Conservation (phyloP, 2,329 filamentous ascomycete species). For the Lasiodiplodia citricola region DNA sequence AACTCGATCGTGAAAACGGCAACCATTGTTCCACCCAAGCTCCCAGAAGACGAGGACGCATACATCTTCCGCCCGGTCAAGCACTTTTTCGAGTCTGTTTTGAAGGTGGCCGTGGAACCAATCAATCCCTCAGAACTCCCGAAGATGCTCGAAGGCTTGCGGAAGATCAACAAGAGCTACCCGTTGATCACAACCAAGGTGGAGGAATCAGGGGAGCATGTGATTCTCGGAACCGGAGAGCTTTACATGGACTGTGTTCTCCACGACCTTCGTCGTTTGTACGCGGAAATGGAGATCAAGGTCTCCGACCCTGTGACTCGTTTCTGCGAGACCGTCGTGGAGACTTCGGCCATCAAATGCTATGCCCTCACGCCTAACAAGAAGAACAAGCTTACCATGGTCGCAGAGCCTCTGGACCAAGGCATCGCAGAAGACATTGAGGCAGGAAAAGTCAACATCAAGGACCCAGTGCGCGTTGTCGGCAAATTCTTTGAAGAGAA, state of each 20-base stretch:
- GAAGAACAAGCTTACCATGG: conserved; percentile 99
- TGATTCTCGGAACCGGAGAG: conserved; percentile 93
- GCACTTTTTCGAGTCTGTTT: conserved; percentile 96
- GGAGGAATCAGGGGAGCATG: conserved; percentile 95
- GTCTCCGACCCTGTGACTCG: conserved; percentile 96
- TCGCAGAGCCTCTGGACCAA: conserved; percentile 92
- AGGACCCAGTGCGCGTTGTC: conserved; percentile 88
- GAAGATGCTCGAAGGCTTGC: conserved; percentile 96
- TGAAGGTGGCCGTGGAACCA: conserved; percentile 97
- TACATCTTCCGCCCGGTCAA: conserved; percentile 93
- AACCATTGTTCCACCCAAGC: conserved; percentile 79
- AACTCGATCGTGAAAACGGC: conserved; percentile 99
- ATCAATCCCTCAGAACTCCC: conserved; percentile 97
- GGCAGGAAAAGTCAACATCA: conserved; percentile 85
- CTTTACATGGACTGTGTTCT: conserved; percentile 99
- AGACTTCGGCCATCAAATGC: conserved; percentile 96
- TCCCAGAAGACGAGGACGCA: conserved; percentile 87
- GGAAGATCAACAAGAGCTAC: conserved; percentile 98
- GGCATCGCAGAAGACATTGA: conserved; percentile 96
- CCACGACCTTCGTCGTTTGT: conserved; percentile 89
- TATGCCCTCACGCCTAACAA: conserved; percentile 98
- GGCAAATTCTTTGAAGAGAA: conserved; percentile 97
- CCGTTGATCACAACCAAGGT: conserved; percentile 96
- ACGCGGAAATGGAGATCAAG: conserved; percentile 99
- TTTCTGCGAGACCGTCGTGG: conserved; percentile 97